phyloP scores from a whole-genome alignment of 495 filamentous ascomycete species.

The Trichoderma erinaceum region DNA sequence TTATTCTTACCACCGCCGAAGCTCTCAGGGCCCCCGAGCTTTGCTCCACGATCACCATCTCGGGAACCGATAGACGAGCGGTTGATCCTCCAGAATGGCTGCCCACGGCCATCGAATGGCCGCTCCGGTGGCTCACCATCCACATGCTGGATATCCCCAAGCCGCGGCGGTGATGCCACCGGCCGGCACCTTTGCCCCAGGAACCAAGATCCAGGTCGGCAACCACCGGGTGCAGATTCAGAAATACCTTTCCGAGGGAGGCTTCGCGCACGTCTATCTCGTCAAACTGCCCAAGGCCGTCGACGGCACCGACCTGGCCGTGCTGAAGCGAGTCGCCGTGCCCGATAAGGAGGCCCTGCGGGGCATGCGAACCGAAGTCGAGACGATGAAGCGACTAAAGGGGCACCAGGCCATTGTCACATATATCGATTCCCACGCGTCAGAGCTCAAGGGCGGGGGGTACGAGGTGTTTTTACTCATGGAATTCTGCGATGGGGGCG shows the following conservation, averaged over 20 bases:
- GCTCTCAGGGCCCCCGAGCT: background rate
- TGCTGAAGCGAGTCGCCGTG: slow-evolving; percentile 95
- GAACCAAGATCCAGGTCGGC: slow-evolving; percentile 94
- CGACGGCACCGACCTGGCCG: slow-evolving; percentile 77
- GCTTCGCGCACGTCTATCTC: slow-evolving; percentile 97
- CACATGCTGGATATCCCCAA: slow-evolving; percentile 29
- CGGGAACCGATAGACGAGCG: slow-evolving; percentile 1
- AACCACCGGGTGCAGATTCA: slow-evolving; percentile 91
- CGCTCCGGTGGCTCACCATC: slow-evolving; percentile 25
- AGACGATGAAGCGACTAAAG: slow-evolving; percentile 98
- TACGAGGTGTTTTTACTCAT: slow-evolving; percentile 98
- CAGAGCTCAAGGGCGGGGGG: slow-evolving; percentile 82
- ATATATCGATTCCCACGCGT: slow-evolving; percentile 97
- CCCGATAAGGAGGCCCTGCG: slow-evolving; percentile 90
- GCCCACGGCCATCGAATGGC: slow-evolving; percentile 40
- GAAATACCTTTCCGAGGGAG: slow-evolving; percentile 96
- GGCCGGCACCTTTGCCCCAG: slow-evolving; percentile 82
- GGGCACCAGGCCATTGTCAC: slow-evolving; percentile 94
- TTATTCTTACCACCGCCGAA: background rate
- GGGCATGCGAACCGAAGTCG: slow-evolving; percentile 96
- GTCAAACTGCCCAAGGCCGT: slow-evolving; percentile 74
- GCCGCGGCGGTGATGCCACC: slow-evolving; percentile 44
- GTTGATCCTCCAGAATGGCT: slow-evolving; percentile 31
- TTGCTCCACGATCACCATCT: background rate
- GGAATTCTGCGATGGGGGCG: slow-evolving; percentile 84